Percentiles rank a stretch among this genome's conserved stretches.
phyloP scores from a whole-genome alignment of 495 filamentous ascomycete species.

The Beverwykella pulmonaria region DNA sequence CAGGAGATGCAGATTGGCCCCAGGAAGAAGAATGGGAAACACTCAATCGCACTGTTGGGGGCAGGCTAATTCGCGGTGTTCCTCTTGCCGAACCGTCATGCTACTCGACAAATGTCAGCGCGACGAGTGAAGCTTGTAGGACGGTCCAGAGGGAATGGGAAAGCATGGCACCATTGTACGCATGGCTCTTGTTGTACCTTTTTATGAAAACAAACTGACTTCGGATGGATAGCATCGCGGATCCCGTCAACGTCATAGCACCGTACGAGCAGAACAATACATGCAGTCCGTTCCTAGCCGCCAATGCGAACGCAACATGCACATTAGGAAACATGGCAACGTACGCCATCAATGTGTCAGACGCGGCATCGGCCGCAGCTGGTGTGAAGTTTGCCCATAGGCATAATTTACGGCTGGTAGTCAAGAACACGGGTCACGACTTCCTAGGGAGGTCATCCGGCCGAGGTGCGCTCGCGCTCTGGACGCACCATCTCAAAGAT shows the following conservation, averaged over 20 bases:
- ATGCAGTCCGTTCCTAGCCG: slow-evolving; percentile 56
- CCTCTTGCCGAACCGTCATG: slow-evolving; percentile 3
- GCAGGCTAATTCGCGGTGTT: slow-evolving; percentile 5
- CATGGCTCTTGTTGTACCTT: background rate
- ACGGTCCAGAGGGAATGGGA: background rate
- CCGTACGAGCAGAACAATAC: slow-evolving; percentile 53
- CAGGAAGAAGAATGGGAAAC: background rate
- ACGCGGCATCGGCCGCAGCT: slow-evolving; percentile 48
- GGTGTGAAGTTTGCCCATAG: slow-evolving; percentile 54
- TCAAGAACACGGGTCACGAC: slow-evolving; percentile 26
- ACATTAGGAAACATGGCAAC: slow-evolving; percentile 59
- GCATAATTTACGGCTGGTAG: slow-evolving; percentile 17
- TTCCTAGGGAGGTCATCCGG: slow-evolving; percentile 12
- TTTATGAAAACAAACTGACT: slow-evolving; percentile 2
- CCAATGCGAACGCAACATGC: slow-evolving; percentile 54
- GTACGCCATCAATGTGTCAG: slow-evolving; percentile 57
- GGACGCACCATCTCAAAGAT: slow-evolving; percentile 21
- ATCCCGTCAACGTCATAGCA: slow-evolving; percentile 48
- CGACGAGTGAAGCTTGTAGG: background rate
- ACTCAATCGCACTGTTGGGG: slow-evolving; percentile 4
- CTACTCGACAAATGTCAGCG: background rate
- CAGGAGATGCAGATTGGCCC: slow-evolving; percentile 11
- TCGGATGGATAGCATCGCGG: slow-evolving; percentile 12
- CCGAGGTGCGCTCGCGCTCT: slow-evolving; percentile 10
- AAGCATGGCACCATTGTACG: background rate